phyloP scores from a whole-genome alignment of 2,329 filamentous ascomycete species.

The Phoma sp. region DNA sequence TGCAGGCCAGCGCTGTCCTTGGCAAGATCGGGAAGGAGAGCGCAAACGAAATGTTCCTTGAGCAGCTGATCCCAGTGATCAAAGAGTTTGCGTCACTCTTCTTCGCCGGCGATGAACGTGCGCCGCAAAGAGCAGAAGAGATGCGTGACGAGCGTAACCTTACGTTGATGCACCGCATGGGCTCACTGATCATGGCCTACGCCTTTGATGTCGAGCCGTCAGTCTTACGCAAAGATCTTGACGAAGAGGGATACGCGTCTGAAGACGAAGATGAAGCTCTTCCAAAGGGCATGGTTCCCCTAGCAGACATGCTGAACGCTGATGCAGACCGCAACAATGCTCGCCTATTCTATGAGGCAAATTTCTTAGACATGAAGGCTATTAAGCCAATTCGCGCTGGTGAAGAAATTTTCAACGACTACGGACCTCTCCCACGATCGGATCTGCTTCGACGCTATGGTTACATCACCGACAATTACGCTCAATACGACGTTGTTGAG shows the following conservation, averaged over 20 bases:
- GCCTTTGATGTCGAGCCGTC: conserved; percentile 78
- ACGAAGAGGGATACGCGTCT: conserved; percentile 59
- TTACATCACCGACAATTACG: conserved; percentile 80
- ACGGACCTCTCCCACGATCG: conserved; percentile 81
- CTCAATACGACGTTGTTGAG: conserved; percentile 83
- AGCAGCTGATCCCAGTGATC: conserved; percentile 62
- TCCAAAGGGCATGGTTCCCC: conserved; percentile 84
- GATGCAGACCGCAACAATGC: conserved; percentile 82
- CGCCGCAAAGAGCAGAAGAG: conserved; percentile 46
- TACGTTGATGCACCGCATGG: conserved; percentile 76
- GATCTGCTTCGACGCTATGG: conserved; percentile 86
- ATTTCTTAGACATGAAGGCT: conserved; percentile 71
- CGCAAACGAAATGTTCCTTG: conserved; percentile 73
- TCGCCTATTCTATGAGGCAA: conserved; percentile 66
- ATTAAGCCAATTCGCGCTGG: conserved; percentile 72
- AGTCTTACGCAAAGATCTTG: conserved; percentile 57
- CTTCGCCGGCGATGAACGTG: conserved; percentile 46
- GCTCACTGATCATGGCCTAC: conserved; percentile 89
- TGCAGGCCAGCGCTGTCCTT: conserved; percentile 79
- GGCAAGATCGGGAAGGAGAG: conserved; percentile 76
- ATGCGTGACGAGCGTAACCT: conserved; percentile 58
- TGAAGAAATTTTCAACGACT: conserved; percentile 86
- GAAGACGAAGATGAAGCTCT: conserved; percentile 57
- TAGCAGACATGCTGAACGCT: conserved; percentile 89
- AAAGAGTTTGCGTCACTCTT: conserved; percentile 47